These are phyloP conservation scores for Botryotinia narcissicola DNA, from an alignment of 2,329 filamentous ascomycete genomes.

Conservation along the genomic window DNA sequence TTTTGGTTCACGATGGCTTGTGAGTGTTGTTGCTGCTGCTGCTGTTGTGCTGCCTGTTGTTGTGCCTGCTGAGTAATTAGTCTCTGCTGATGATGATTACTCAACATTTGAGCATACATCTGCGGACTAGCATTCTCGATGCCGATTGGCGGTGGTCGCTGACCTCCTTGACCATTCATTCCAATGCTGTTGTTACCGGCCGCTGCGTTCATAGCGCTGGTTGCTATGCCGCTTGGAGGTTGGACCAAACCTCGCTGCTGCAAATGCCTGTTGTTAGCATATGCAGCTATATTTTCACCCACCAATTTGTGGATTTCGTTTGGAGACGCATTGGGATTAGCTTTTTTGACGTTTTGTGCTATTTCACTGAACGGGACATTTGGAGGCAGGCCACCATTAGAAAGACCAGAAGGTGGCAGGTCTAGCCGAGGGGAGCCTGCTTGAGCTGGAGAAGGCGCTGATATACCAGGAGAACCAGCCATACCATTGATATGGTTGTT, in stretches of 20 bases:
- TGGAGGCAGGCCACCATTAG: slow-evolving; percentile 15
- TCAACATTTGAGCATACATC: slow-evolving; percentile 52
- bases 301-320: slow-evolving; percentile 29
- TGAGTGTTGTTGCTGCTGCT: slow-evolving; percentile 29
- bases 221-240: slow-evolving; percentile 44
- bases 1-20: slow-evolving; percentile 18
- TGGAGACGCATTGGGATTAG: slow-evolving; percentile 9
- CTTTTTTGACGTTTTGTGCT: slow-evolving; percentile 7
- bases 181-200: slow-evolving; percentile 41
- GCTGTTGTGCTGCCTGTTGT: slow-evolving; percentile 33
- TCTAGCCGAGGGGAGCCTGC: slow-evolving; percentile 35
- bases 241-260: slow-evolving; percentile 39
- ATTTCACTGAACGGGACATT: slow-evolving; percentile 11
- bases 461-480: slow-evolving; percentile 39
- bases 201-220: slow-evolving; percentile 51
- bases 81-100: slow-evolving; percentile 44
- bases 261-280: slow-evolving; percentile 14
- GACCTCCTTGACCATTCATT: slow-evolving; percentile 17
- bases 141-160: slow-evolving; percentile 24
- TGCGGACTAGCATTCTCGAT: slow-evolving; percentile 46
- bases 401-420: slow-evolving; percentile 23
- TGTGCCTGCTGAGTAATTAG: slow-evolving; percentile 2
- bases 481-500: slow-evolving; percentile 47
- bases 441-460: slow-evolving; percentile 31
- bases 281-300: slow-evolving; percentile 38